A percentile compares a stretch with the other conserved stretches of the same genome.
These are phyloP conservation scores for Anthracocystis setariae DNA, from an alignment of 1,284 basidiomycete species.

Conservation along the genomic window DNA sequence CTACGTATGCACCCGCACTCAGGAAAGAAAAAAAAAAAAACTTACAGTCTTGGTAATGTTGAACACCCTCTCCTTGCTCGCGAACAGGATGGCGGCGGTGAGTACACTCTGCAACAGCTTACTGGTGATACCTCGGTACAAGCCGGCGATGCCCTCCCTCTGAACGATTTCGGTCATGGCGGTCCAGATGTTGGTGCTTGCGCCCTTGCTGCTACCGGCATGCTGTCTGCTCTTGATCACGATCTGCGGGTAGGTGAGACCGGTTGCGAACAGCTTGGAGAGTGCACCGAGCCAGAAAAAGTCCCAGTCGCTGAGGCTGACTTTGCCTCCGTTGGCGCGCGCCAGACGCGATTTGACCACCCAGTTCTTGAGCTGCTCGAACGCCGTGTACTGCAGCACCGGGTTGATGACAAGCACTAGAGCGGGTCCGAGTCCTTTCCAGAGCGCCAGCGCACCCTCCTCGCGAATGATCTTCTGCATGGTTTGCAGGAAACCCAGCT, in stretches of 20 bases:
- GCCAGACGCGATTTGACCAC: slow-evolving; percentile 57
- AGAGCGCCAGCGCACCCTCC: slow-evolving; percentile 84
- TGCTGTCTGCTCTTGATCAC: slow-evolving; percentile 67
- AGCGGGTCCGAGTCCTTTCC: slow-evolving; percentile 95
- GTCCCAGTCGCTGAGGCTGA: slow-evolving; percentile 61
- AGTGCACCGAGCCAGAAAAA: slow-evolving; percentile 67
- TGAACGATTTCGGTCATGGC: slow-evolving; percentile 67
- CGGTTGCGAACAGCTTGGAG: slow-evolving; percentile 65
- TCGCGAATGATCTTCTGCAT: slow-evolving; percentile 78
- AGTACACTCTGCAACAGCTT: slow-evolving; percentile 66
- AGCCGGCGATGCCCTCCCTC: slow-evolving; percentile 59
- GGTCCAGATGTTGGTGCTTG: slow-evolving; percentile 62
- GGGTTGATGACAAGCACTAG: slow-evolving; percentile 94
- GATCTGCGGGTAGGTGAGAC: slow-evolving; percentile 67
- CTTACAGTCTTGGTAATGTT: slow-evolving; percentile 49
- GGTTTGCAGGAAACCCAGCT: slow-evolving; percentile 72
- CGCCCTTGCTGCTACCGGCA: slow-evolving; percentile 52
- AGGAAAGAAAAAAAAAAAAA: too few species aligned
- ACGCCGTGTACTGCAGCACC: slow-evolving; percentile 74
- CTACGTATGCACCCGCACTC: too few species aligned
- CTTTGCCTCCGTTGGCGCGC: slow-evolving; percentile 30
- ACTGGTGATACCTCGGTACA: slow-evolving; percentile 65
- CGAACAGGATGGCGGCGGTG: slow-evolving; percentile 66
- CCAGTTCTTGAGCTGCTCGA: slow-evolving; percentile 66
- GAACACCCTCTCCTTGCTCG: slow-evolving; percentile 65